Evolutionary conservation across 78 protist genomes (phyloP), one percentile per base, ranked within the genome.

Genomic region (Dictyostelium firmibasis): DNA sequence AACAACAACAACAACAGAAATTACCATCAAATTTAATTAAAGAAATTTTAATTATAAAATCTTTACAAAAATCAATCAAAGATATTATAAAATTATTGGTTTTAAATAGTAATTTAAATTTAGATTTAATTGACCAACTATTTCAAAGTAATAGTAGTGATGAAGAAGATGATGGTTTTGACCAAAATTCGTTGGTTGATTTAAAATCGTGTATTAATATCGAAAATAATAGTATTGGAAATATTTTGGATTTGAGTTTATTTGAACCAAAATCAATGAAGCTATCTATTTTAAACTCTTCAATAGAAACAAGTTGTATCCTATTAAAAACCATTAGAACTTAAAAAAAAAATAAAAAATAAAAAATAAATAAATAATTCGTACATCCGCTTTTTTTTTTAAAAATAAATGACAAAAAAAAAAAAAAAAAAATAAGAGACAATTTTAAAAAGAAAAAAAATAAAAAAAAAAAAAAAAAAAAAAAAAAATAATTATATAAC

Each of bases 81-180:
- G 23, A 57, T 33, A 25, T 33, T 14, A 33, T 81, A 16, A 27
- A 44, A 33, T 25, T 50, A 29, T 29, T 85, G 4, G 13, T 53
- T 20, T 31, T 14, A n/a, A 85, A 85, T 38, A 31, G 91, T 85
- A 20, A 67, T 33, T 33, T 74, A 36, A 41, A 85, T 74, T 43
- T 60, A 11, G 25, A 47, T 43, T 41, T 43, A 10, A 23, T 85
- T 1, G 47, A 70, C 2, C 25, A 47, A 13, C 41, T 70, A 35
- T 50, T 85, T 47, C 44, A 23, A 84, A 44, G 25, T 18, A 9
- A 50, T 35, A 82, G 35, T 25, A 36, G 8, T 60, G 33, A 20
- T 9, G 23, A 25, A n/a, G 33, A 64, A 10, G 53, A 44, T 44
- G 69, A 60, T 0, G 25, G 2, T n/a, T n/a, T n/a, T 16, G 29